Evolutionary conservation across 345 rosid genomes (phyloP), one percentile per base, ranked within the genome.

Genomic region (Populus nigra): DNA sequence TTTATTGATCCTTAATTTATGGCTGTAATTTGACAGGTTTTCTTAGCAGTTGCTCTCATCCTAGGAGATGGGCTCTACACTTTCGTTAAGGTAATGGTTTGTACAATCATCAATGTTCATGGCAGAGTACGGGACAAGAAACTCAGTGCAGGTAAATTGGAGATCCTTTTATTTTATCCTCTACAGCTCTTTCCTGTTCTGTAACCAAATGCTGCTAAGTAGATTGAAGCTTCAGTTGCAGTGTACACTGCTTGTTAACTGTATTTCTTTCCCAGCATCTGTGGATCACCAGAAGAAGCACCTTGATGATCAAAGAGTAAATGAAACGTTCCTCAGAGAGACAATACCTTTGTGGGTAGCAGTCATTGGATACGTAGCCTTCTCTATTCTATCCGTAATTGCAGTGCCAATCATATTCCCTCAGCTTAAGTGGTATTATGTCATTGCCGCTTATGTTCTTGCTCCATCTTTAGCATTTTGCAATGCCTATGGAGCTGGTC

Each of bases 41-140:
- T 95, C 72, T 41, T 91, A 23, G 88, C 99, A 4, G 92, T 95
- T 71, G 90, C 99, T 50, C 88, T 95, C 45, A 92, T 93, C 80
- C 91, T 95, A 0, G 99, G 99, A 0, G 98, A 95, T 41, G 99
- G 98, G 50, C 94, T 95, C 77, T 95, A 95, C 87, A 93, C 88
- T 77, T 92, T 95, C 83, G 49, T 90, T 15, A 95, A 95, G 88
- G 88, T 95, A 53, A 20, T 88, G 66, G 65, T 73, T 36, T 71
- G 84, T 71, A 92, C 99, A 18, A 33, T 85, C 36, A 71, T 84
- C 65, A 95, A 73, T 74, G 73, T 93, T 71, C 85, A 80, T 65
- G 73, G 84, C 61, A 91, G 85, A 81, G 0, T 88, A 67, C 91
- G 86, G 82, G 84, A 74, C 81, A 86, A 74, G 73, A 86, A 85